Evolutionary conservation across 148 eudicot genomes (phyloP).

Genomic region (Rheum nobile): DNA sequence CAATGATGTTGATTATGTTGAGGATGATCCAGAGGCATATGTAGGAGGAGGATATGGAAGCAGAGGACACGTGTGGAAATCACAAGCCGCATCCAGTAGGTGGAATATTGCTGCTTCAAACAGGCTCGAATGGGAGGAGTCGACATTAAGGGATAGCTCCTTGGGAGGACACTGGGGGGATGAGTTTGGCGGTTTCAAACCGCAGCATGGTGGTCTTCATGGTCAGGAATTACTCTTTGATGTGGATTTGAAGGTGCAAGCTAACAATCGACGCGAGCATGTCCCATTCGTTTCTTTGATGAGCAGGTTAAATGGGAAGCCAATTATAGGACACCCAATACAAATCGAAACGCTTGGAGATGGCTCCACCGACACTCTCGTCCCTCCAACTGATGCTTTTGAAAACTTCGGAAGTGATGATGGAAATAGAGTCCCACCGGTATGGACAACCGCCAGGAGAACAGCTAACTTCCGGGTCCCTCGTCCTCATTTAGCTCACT

Average conservation of each 20-base stretch:
- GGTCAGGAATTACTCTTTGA: conserved; percentile 51
- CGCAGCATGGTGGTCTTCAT: conserved; percentile 24
- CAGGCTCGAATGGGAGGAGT: conserved; percentile 34
- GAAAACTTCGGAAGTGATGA: conserved; percentile 21
- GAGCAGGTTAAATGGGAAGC: conserved; percentile 85
- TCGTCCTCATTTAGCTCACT: conserved; percentile 35
- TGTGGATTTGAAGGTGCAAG: conserved; percentile 75
- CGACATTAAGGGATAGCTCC: conserved; percentile 40
- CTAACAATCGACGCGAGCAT: conserved; percentile 58
- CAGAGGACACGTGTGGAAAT: conserved; percentile 18
- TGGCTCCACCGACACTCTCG: conserved; percentile 48
- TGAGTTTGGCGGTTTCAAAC: conserved; percentile 26
- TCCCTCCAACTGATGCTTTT: conserved; percentile 25
- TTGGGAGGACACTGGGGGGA: conserved; percentile 49
- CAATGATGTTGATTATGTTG: conserved; percentile 29
- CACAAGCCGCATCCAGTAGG: conserved; percentile 13
- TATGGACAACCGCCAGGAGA: conserved; percentile 75
- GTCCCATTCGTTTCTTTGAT: conserved; percentile 90
- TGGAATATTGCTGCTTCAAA: conserved; percentile 18
- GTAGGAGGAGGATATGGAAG: conserved; percentile 18
- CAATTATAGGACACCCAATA: conserved; percentile 87
- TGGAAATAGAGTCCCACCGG: conserved; percentile 24
- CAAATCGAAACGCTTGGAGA: conserved; percentile 69
- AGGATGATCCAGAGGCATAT: conserved; percentile 28
- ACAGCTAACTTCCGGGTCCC: conserved; percentile 53